These are phyloP conservation scores for Tolypocladium album DNA, from an alignment of 2,329 filamentous ascomycete species.

Conservation along the genomic window DNA sequence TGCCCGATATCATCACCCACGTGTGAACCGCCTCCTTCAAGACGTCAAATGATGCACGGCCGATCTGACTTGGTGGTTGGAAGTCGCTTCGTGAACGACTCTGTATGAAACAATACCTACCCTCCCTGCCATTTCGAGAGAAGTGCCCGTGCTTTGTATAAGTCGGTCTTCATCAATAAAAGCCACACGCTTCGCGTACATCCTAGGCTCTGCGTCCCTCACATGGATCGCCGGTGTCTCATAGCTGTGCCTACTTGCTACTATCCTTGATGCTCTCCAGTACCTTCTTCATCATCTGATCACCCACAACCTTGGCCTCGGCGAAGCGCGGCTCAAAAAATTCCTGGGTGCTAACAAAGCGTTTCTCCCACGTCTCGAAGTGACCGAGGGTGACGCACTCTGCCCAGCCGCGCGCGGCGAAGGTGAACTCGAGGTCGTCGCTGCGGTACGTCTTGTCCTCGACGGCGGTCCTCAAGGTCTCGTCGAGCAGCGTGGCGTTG, in stretches of 20 bases:
- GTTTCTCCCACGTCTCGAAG: conserved; percentile 84
- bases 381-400: conserved; percentile 86
- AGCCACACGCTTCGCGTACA: not conserved
- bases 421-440: conserved; percentile 95
- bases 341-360: conserved; percentile 79
- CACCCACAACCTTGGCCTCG: conserved; percentile 78
- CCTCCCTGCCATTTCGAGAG: not conserved
- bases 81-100: not conserved
- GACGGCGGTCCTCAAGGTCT: conserved; percentile 75
- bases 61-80: not conserved
- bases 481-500: conserved; percentile 68
- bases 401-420: conserved; percentile 91
- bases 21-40: conserved; percentile 4
- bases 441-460: conserved; percentile 87
- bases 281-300: conserved; percentile 96
- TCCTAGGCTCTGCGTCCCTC: not conserved
- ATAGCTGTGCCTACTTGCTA: not conserved
- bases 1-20: conserved; percentile 31
- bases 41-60: not conserved
- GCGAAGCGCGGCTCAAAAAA: conserved; percentile 89
- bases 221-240: not conserved
- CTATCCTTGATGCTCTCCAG: conserved; percentile 58
- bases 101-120: not conserved
- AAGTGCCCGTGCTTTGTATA: not conserved
- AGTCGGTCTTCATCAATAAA: not conserved